phyloP scores from a whole-genome alignment of 176 grass and related monocot species.

The Phyllostachys edulis region DNA sequence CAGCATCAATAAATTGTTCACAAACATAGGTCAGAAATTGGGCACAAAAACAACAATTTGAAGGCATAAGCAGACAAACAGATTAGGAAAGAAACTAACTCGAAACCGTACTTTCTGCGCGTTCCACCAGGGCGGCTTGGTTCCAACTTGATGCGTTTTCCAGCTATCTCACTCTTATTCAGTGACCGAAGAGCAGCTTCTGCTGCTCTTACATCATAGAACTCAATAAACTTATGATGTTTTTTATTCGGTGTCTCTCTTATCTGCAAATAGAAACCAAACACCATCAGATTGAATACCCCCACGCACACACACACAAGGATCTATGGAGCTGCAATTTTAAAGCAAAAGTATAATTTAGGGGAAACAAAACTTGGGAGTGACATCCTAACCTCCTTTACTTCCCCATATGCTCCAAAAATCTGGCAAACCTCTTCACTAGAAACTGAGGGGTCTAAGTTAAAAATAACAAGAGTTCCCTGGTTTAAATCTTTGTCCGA shows the following conservation, averaged over 20 bases:
- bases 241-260: constrained; percentile 94
- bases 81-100: constrained; percentile 12
- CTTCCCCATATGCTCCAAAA: constrained; percentile 87
- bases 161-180: constrained; percentile 95
- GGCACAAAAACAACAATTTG: not conserved
- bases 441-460: constrained; percentile 87
- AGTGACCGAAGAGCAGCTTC: constrained; percentile 84
- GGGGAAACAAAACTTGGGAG: constrained; percentile 6
- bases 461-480: constrained; percentile 94
- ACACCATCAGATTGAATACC: constrained; percentile 14
- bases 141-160: constrained; percentile 91
- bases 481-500: constrained; percentile 99
- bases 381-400: constrained; percentile 69
- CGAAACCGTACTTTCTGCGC: constrained; percentile 71
- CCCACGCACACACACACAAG: not conserved
- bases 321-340: not conserved
- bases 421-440: constrained; percentile 80
- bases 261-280: constrained; percentile 54
- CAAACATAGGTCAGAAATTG: not conserved
- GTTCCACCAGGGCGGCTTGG: constrained; percentile 88
- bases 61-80: constrained; percentile 9
- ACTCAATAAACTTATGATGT: constrained; percentile 98
- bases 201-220: constrained; percentile 91
- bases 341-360: not conserved
- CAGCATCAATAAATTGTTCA: constrained; percentile 10